Evolutionary conservation across 768 basidiomycete species (phyloP), one percentile per base, ranked within the genome.

Genomic region (Lactifluus volemus): DNA sequence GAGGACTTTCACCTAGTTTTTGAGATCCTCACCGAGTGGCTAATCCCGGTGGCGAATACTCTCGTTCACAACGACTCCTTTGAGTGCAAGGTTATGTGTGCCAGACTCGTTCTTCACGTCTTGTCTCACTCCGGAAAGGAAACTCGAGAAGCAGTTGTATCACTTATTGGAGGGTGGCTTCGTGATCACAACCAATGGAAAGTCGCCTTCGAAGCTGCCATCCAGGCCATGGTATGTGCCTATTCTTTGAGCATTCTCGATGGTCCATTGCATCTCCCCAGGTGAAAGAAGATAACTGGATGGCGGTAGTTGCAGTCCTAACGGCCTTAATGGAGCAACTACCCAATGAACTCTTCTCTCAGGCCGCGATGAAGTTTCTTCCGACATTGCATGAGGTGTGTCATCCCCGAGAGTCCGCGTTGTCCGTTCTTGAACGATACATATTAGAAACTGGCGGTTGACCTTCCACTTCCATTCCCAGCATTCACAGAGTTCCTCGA

Each of bases 331-430:
- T 81, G 11, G 73, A 73, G 29, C 68, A 73, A 39, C 69, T 81
- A 9, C 79, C 82, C 1, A 76, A 80, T n/a, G 80, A 80, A 12
- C 69, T 80, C 50, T 75, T 77, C 48, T 75, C 73, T 55, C 68
- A 69, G 9, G 55, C 81, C 15, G 70, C 81, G 29, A 67, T 70
- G 0, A 70, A 72, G 36, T 66, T 78, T 30, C 68, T 84, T 41
- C 81, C 82, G 3, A 63, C 75, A 1, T 63, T 86, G 9, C 77
- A 77, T 54, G 81, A 84, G 49, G 83, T 84, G 64, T 68, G 81
- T 68, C 8, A 47, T 32, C 10, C 21, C 12, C 17, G 30, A 41
- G 9, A 14, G 1, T 38, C 38, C 14, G 32, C 49, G 1, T 29
- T 15, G 8, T 19, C 21, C 9, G 29, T 34, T 25, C 11, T 47